phyloP scores from a whole-genome alignment of 345 rosid genomes.

The Nasturtium officinale region DNA sequence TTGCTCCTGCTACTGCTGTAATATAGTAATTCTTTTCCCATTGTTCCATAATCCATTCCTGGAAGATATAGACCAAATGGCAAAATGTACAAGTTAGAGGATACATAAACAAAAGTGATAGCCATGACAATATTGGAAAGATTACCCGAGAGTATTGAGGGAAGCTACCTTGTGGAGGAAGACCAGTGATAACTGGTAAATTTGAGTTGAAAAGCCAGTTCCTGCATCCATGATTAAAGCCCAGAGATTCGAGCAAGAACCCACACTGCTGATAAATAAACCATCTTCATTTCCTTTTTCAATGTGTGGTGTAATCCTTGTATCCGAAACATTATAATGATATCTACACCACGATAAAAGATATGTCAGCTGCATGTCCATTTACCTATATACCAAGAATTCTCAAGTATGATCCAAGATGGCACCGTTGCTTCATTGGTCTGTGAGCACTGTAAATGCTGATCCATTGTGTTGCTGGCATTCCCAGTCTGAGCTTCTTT shows the following conservation, averaged over 20 bases:
- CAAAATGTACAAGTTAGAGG: constrained; percentile 18
- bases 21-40: constrained; percentile 97
- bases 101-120: constrained; percentile 14
- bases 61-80: constrained; percentile 19
- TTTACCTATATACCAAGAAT: constrained; percentile 17
- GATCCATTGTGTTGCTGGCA: constrained; percentile 99
- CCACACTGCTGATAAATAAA: constrained; percentile 85
- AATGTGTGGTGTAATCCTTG: constrained; percentile 76
- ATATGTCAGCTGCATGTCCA: constrained; percentile 22
- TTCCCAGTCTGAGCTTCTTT: constrained; percentile 94
- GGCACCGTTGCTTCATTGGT: constrained; percentile 93
- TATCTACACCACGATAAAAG: constrained; percentile 54
- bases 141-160: constrained; percentile 18
- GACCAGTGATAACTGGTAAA: constrained; percentile 74
- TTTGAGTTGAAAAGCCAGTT: constrained; percentile 80
- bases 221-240: constrained; percentile 98
- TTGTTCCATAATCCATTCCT: constrained; percentile 99
- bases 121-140: constrained; percentile 10
- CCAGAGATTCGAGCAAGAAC: constrained; percentile 90
- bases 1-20: constrained; percentile 93
- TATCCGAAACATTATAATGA: constrained; percentile 91
- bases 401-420: constrained; percentile 13
- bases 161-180: constrained; percentile 84
- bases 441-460: constrained; percentile 93
- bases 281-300: constrained; percentile 92